Base-by-base conservation (phyloP, 768 basidiomycete species). In the Tephrocybe sp. region DNA sequence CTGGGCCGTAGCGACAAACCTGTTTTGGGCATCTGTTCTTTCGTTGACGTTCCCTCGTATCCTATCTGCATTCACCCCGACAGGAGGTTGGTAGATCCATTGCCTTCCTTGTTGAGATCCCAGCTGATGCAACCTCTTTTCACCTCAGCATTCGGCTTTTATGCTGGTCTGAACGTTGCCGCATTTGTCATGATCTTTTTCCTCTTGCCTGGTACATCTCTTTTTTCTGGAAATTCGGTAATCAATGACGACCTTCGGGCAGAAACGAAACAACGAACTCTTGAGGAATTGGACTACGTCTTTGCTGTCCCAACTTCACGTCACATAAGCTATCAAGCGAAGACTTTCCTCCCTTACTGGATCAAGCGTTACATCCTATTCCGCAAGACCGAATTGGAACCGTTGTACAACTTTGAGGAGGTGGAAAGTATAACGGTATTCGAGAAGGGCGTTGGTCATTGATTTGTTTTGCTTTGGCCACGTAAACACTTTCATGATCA, bases 1-100 rank as follows among this genome's bases (percentile, higher is more conserved):
- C 0, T 82, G 78, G 76, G 80, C 80, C 22, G 78, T 80, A 8
- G 71, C 79, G 0, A 79, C 76, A 1, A 69, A 69, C 55, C 51
- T 80, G 28, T 73, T 76, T 65, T 79, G 76, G 74, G 78, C 80
- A 9, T 70, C 79, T 12, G 73, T 81, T n/a, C 65, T 83, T 16
- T 74, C 75, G 1, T 51, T 83, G 26, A 78, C 81, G 0, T 86
- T 84, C 78, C 84, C 85, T 19, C 73, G 78, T 22, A 67, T 87
- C 41, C 58, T 82, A 3, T 55, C 60, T 5, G 73, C 79, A 0
- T 67, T 84, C 49, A 71, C 67, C 11, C 56, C 61, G 16, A 53
- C 66, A 1, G 78, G 78, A 48, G 69, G 62, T 63, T 41, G n/a
- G 56, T 59, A 57, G 41, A 4, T 38, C 36, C n/a, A 21, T 7